Percentiles rank a stretch among this genome's conserved stretches.
Evolutionary conservation across 164 flowering plant species (phyloP).

Genomic region (Magnolia kwangsiensis): DNA sequence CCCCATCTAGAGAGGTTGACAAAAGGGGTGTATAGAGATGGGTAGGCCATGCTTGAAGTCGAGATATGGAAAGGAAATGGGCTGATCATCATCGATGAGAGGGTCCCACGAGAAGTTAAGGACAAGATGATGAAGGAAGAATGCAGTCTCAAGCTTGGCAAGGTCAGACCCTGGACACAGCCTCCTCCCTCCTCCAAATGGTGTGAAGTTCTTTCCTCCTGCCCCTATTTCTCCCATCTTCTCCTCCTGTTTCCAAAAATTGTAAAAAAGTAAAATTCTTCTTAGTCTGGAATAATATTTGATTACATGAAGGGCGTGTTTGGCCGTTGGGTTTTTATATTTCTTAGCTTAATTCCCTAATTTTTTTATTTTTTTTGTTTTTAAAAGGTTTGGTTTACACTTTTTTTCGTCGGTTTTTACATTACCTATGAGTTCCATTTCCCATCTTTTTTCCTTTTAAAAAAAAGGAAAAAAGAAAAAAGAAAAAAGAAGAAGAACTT

Average conservation of each 20-base stretch:
- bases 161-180: slow-evolving; percentile 65
- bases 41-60: slow-evolving; percentile 16
- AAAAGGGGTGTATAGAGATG: slow-evolving; percentile 8
- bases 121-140: slow-evolving; percentile 62
- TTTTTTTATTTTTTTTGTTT: no score
- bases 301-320: not conserved
- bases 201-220: slow-evolving; percentile 24
- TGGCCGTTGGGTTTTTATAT: no score
- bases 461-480: no score
- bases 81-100: slow-evolving; percentile 2
- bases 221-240: not conserved
- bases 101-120: slow-evolving; percentile 13
- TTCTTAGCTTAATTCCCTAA: no score
- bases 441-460: no score
- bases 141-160: slow-evolving; percentile 44
- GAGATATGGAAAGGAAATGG: slow-evolving; percentile 11
- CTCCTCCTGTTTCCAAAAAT: slow-evolving; percentile 3
- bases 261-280: not conserved
- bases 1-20: slow-evolving; percentile 1
- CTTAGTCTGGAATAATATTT: no score
- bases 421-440: no score
- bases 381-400: no score
- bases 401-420: no score
- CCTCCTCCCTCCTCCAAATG: slow-evolving; percentile 64
- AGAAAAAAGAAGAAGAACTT: no score